Base-by-base conservation (phyloP, 306 rosid genomes). In the Vicia villosa region DNA sequence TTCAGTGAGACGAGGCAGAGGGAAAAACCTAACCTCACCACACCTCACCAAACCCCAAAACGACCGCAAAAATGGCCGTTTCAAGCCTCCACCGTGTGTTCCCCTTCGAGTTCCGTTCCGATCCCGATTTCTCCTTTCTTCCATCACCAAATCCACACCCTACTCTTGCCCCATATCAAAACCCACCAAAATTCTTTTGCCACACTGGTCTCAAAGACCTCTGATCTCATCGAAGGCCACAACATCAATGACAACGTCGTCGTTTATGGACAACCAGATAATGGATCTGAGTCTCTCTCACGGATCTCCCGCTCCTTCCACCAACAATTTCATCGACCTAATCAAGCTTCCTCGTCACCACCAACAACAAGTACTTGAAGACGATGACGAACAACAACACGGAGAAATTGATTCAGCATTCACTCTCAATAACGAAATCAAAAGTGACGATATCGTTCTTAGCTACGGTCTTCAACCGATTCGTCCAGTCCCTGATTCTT, bases 401-500 rank as follows among this genome's bases (percentile, higher is more conserved):
- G 46, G 11, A 2, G 37, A 75, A 5, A 9, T 12, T 0, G 36
- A 54, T 54, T 24, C 60, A 4, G 12, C 9, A 0, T 24, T 4
- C 28, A 12, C 5, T 19, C 56, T 17, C 12, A 50, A 50, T 4
- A 9, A 19, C 11, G 90, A 79, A 40, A 60, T 79, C 63, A 81
- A 19, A 50, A 50, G 1, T 63, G 95, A 84, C 15, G 92, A 80
- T 22, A 87, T 92, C 77, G 52, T 84, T 47, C 89, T 95, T 32
- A 87, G 88, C 72, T 92, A 89, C 74, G 98, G 89, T 84, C 89
- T 92, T 81, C 92, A 87, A 52, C 96, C 96, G 15, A 83, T 92
- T 84, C 95, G 84, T 8, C 85, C 93, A 3, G 60, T 72, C 24
- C 74, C 83, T 36, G 88, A 84, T 68, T 74, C 79, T 47, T 15